Evolutionary conservation across 495 filamentous ascomycete genomes (phyloP), one percentile per base, ranked within the genome.

Genomic region (Lichina pygmaea): DNA sequence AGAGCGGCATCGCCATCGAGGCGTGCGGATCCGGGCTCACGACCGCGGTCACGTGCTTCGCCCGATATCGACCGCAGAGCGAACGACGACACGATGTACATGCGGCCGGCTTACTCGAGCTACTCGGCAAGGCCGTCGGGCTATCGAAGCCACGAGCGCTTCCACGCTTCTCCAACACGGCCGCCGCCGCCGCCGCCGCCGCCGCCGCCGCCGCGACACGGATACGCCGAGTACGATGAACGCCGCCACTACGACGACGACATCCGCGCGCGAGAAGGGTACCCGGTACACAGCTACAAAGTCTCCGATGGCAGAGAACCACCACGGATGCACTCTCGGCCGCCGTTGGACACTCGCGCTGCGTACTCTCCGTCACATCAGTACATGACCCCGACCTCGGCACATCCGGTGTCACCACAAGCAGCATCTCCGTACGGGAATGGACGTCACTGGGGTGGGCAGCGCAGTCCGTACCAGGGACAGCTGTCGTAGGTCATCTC

Each of bases 391-490:
- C 68, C 75, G 34, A 65, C 60, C 44, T 68, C 67, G 34, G 75
- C 74, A n/a, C 69, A 69, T 50, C 72, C 73, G 49, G 70, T 67
- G 17, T 83, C 76, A 8, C 78, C 81, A 34, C 70, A 70, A 37
- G 66, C 70, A 8, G 66, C 69, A 43, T 83, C 78, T 30, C 75
- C 78, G 2, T 76, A 76, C 56, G 61, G 59, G 36, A 58, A 58
- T 45, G 64, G 66, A 32, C 62, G 72, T 51, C 70, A 69, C 17
- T 71, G 74, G 61, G 62, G 60, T 49, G 70, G 70, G 50, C 68
- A 62, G 48, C 57, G 61, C 34, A 67, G 66, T 52, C 64, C 64
- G 38, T 73, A 71, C 52, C 66, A 62, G 39, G 67, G 67, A 41
- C 71, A 70, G 49, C 68, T 67, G 36, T 39, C 36, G 77, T 81